Conservation (phyloP, 1,139 yeast species). For the Protomyces pachydermus region DNA sequence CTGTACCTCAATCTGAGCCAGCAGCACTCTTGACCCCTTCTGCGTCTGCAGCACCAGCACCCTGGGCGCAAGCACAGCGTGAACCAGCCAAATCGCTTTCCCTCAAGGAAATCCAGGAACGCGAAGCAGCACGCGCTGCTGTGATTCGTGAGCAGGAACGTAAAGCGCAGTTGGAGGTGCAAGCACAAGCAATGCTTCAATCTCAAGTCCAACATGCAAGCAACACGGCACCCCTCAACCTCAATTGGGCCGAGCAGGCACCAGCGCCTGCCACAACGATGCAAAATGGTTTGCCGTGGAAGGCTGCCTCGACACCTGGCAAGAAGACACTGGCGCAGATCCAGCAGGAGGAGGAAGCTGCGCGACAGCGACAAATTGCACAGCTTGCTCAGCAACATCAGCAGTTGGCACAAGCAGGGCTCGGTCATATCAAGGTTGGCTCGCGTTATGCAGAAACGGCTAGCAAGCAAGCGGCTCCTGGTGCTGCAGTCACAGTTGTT, state of each 20-base stretch:
- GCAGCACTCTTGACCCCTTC: conserved; percentile 32
- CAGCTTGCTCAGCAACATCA: conserved; percentile 29
- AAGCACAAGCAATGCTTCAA: conserved; percentile 3
- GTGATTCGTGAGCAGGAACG: conserved; percentile 37
- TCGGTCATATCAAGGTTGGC: conserved; percentile 24
- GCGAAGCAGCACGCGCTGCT: conserved; percentile 50
- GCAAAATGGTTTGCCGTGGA: conserved; percentile 11
- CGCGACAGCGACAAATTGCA: conserved; percentile 30
- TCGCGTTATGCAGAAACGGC: conserved; percentile 31
- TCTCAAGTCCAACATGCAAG: conserved; percentile 22
- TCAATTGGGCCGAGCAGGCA: conserved; percentile 16
- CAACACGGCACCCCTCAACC: conserved; percentile 1
- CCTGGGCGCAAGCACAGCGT: conserved; percentile 44
- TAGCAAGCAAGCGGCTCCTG: conserved; percentile 19
- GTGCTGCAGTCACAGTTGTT: background rate
- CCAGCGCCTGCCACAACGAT: background rate
- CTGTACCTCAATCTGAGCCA: background rate
- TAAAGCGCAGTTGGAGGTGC: conserved; percentile 9
- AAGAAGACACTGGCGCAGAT: conserved; percentile 48
- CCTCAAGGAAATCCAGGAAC: conserved; percentile 63
- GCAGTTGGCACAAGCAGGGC: conserved; percentile 39
- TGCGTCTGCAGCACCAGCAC: conserved; percentile 38
- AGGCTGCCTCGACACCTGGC: conserved; percentile 36
- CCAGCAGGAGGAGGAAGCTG: conserved; percentile 47
- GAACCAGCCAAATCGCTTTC: conserved; percentile 44